Conservation (phyloP, 345 rosid genomes). For the Stellera chamaejasme region DNA sequence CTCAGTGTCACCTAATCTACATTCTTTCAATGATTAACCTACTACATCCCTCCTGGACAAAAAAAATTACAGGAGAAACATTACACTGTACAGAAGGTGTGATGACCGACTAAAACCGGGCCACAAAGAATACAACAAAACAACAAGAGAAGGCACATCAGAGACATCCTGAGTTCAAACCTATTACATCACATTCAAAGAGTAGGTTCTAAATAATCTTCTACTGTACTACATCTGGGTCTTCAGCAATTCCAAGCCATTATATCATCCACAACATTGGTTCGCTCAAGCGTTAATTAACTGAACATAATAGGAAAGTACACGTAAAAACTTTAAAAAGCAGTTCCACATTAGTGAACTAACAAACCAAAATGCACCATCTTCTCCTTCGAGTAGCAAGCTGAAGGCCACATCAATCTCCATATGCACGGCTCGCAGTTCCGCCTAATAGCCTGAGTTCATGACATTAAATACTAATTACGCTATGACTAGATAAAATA, state of each 20-base stretch:
- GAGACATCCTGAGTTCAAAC: slow-evolving; percentile 28
- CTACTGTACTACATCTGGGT: slow-evolving; percentile 24
- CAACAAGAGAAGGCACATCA: slow-evolving; percentile 20
- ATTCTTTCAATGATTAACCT: slow-evolving; percentile 4
- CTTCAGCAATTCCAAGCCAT: slow-evolving; percentile 23
- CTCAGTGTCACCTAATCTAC: background rate
- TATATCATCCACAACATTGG: slow-evolving; percentile 31
- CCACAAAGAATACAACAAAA: slow-evolving; percentile 28
- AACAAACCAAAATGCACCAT: background rate
- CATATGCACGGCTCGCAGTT: slow-evolving; percentile 8
- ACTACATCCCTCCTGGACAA: slow-evolving; percentile 12
- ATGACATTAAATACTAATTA: slow-evolving; percentile 8
- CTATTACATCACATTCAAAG: slow-evolving; percentile 31
- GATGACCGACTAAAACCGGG: slow-evolving; percentile 1
- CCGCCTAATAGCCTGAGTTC: slow-evolving; percentile 13
- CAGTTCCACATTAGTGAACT: slow-evolving; percentile 8
- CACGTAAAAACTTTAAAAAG: slow-evolving; percentile 16
- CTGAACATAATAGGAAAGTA: slow-evolving; percentile 24
- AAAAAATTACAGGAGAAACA: slow-evolving; percentile 7
- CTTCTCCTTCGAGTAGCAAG: slow-evolving; percentile 9
- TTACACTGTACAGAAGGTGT: background rate
- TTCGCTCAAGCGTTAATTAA: slow-evolving; percentile 22
- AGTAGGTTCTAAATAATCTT: slow-evolving; percentile 12
- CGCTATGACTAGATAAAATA: no score
- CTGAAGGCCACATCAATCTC: slow-evolving; percentile 13